Conservation (phyloP, 106 monocot genomes). For the Platanthera zijinensis region DNA sequence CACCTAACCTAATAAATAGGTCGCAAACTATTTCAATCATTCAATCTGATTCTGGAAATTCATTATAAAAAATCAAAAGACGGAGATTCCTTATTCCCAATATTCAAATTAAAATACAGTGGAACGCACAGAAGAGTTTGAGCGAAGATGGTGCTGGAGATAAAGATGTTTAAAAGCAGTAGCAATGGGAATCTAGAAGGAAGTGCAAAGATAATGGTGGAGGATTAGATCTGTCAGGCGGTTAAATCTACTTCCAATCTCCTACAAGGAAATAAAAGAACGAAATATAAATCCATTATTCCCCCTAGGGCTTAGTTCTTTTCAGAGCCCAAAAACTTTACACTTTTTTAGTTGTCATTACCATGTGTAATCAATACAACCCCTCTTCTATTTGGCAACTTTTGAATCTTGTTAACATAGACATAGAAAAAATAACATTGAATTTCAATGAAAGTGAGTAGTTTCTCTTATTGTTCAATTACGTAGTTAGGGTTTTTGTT, state of each 20-base stretch:
- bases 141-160: background rate
- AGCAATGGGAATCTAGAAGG: conserved; percentile 18
- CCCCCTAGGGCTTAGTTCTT: background rate
- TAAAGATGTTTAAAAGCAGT: conserved; percentile 2
- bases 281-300: background rate
- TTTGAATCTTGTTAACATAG: background rate
- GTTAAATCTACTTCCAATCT: conserved; percentile 88
- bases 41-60: too few species aligned
- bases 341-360: background rate
- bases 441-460: background rate
- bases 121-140: too few species aligned
- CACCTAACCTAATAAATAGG: too few species aligned
- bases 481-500: background rate
- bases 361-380: background rate
- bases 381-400: background rate
- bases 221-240: conserved; percentile 71
- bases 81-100: too few species aligned
- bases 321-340: background rate
- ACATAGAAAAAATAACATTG: background rate
- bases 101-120: too few species aligned
- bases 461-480: background rate
- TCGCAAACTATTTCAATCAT: too few species aligned
- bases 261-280: conserved; percentile 75
- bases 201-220: conserved; percentile 56
- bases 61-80: too few species aligned